Conservation (phyloP, 441 rosid genomes). For the Manihot esculenta region DNA sequence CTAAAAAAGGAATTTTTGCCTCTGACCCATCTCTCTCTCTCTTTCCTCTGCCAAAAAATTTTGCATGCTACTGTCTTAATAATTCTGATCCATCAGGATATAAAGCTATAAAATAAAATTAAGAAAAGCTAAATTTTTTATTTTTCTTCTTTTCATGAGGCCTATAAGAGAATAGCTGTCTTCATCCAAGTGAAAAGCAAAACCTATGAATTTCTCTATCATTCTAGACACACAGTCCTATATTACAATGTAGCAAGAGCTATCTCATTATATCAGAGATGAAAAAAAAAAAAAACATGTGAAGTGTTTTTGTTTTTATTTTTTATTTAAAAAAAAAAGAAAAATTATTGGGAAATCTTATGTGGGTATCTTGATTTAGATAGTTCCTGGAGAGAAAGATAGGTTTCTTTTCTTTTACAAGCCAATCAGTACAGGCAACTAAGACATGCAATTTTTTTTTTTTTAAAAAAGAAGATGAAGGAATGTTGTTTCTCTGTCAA, state of each 20-base stretch:
- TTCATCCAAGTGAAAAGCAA: too few species aligned
- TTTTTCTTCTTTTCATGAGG: too few species aligned
- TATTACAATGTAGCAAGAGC: too few species aligned
- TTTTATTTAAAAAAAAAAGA: not conserved
- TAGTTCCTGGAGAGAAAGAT: conserved; percentile 21
- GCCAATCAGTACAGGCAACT: conserved; percentile 3
- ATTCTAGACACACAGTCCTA: not conserved
- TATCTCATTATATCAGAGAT: not conserved
- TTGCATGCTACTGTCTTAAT: too few species aligned
- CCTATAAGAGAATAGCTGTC: not conserved
- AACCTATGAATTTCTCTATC: not conserved
- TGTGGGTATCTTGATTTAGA: conserved; percentile 26
- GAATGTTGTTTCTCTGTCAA: too few species aligned
- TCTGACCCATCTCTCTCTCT: too few species aligned
- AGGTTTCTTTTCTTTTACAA: conserved; percentile 14
- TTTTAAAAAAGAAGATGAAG: not conserved
- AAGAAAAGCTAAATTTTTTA: too few species aligned
- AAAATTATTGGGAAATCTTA: conserved; percentile 10
- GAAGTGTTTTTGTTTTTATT: conserved; percentile 20
- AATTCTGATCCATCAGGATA: too few species aligned
- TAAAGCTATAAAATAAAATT: too few species aligned
- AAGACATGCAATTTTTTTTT: not conserved
- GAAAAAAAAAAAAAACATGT: conserved; percentile 5
- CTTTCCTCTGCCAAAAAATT: too few species aligned
- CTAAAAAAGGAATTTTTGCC: too few species aligned